Evolutionary conservation across 169 alveolate species (phyloP).

Genomic region (Plasmodium cynomolgi): DNA sequence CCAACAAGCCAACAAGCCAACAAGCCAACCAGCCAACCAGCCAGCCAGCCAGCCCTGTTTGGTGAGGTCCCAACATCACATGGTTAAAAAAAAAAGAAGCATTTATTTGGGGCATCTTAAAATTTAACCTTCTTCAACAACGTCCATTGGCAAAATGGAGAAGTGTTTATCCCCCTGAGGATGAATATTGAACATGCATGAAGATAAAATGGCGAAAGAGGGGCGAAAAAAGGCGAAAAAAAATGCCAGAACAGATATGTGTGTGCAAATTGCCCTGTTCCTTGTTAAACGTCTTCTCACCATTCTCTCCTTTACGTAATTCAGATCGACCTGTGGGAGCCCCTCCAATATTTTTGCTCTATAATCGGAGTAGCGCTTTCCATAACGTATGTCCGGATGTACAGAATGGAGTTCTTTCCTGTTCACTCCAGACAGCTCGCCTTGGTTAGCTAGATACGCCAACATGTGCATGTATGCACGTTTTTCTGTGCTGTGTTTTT

Average conservation of each 20-base stretch:
- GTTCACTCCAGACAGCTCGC: not conserved
- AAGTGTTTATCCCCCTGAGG: conserved; percentile 50
- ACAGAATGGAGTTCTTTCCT: not conserved
- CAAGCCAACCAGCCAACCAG: too few relatives aligned
- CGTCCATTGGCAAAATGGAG: conserved; percentile 1
- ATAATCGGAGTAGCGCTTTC: conserved; percentile 7
- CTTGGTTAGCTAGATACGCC: conserved; percentile 5
- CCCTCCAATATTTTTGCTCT: conserved; percentile 39
- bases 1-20: too few relatives aligned
- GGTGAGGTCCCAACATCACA: not conserved
- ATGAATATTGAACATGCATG: not conserved
- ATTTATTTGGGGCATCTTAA: not conserved
- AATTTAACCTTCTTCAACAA: conserved; percentile 32
- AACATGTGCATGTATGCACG: conserved; percentile 7
- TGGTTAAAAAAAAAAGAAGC: not conserved
- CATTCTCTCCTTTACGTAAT: conserved; percentile 36
- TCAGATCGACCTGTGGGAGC: conserved; percentile 10
- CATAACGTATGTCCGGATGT: not conserved
- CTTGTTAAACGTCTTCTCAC: conserved; percentile 4
- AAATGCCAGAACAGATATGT: not conserved
- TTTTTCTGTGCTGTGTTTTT: conserved; percentile 12
- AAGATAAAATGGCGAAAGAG: not conserved
- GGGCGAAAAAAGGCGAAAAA: not conserved
- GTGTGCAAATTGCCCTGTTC: not conserved
- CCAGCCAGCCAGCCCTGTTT: too few relatives aligned